A percentile compares a stretch with the other conserved stretches of the same genome.
Conservation (phyloP, 2,329 filamentous ascomycete species). For the Ciborinia camelliae region DNA sequence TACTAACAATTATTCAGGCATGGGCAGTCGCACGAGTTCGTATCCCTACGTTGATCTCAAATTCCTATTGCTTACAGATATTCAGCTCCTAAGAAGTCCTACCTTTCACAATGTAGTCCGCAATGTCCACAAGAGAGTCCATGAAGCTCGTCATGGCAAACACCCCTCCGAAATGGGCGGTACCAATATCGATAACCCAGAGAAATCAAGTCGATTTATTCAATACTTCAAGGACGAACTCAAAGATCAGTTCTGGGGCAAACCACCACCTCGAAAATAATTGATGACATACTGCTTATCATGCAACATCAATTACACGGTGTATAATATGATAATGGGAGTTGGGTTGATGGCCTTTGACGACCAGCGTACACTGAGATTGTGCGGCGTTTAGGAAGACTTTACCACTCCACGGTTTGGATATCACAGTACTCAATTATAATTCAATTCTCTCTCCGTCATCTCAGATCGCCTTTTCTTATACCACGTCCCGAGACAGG, state of each 20-base stretch:
- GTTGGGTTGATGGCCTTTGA: background rate
- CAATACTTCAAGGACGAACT: conserved; percentile 53
- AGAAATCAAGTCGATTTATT: conserved; percentile 39
- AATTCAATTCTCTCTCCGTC: background rate
- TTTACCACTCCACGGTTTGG: background rate
- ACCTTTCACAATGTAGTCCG: conserved; percentile 53
- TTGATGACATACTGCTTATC: background rate
- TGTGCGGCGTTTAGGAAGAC: background rate
- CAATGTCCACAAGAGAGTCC: conserved; percentile 43
- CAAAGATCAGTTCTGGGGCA: conserved; percentile 43
- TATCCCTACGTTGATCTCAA: conserved; percentile 3
- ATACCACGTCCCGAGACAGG: too few relatives aligned
- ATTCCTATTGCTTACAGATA: conserved; percentile 11
- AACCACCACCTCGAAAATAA: conserved; percentile 27
- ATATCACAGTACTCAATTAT: background rate
- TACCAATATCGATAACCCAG: conserved; percentile 44
- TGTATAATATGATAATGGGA: background rate
- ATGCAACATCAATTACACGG: too few relatives aligned
- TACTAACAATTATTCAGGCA: conserved; percentile 24
- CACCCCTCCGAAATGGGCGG: conserved; percentile 49
- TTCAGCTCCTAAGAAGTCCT: conserved; percentile 50
- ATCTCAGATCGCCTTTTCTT: background rate
- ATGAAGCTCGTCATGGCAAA: conserved; percentile 44
- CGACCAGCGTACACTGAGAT: background rate
- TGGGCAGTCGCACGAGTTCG: conserved; percentile 33